Evolutionary conservation across 176 grass and related monocot genomes (phyloP).

Genomic region (Urochloa ruziziensis): DNA sequence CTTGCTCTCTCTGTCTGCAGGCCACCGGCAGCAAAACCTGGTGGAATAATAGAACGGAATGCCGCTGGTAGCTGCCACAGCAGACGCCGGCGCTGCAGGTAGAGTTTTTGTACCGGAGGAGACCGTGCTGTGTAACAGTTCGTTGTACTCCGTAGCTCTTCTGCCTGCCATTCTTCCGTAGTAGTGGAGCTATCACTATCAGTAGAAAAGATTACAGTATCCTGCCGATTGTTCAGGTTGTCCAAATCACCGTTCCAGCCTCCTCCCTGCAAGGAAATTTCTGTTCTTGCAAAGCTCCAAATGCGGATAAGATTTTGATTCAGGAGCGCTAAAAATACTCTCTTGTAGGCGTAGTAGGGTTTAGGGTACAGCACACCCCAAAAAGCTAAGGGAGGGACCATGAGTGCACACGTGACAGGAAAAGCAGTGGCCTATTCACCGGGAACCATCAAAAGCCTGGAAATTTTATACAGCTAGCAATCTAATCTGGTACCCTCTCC

Average conservation of each 20-base stretch:
- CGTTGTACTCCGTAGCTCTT: not conserved
- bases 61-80: not conserved
- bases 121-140: no score
- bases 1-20: not conserved
- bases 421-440: not conserved
- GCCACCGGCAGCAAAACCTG: not conserved
- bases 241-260: not conserved
- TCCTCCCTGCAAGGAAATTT: not conserved
- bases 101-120: not conserved
- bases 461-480: not conserved
- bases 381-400: not conserved
- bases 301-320: not conserved
- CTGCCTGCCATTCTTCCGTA: not conserved
- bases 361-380: not conserved
- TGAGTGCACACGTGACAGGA: constrained; percentile 35
- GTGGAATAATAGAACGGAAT: not conserved
- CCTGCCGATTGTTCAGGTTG: not conserved
- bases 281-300: not conserved
- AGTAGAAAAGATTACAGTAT: not conserved
- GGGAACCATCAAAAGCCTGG: not conserved
- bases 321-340: not conserved
- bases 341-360: not conserved
- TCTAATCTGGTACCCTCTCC: not conserved
- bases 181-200: no score
- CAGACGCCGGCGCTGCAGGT: not conserved